Base-by-base conservation (phyloP, 495 filamentous ascomycete species). In the Bacidia rubella region DNA sequence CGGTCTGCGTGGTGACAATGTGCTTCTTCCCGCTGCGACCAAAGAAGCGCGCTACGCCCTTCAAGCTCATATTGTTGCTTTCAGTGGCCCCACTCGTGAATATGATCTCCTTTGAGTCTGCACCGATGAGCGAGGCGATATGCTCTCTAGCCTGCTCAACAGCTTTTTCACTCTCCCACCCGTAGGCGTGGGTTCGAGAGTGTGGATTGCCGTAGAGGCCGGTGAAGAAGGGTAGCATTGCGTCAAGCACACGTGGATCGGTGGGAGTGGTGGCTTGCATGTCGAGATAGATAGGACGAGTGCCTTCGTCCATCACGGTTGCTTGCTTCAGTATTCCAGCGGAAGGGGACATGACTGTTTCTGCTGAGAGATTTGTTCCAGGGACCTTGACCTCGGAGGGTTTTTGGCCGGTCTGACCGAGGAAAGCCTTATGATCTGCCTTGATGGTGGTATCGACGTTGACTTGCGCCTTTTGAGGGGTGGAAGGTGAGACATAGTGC, bases 11-110 rank as follows among this genome's bases (percentile, higher is more conserved):
- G 23, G 92, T 98, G 67, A 98, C 86, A 61, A 98, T 87, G 67
- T 98, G 92, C 70, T 87, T 95, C 81, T 96, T 95, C 51, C 87
- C 89, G 1, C 81, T 83, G 47, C 86, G 75, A 50, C 85, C 85
- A 66, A 96, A 96, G 69, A 98, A 98, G 23, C 90, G 73, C 10
- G 92, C 90, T 22, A 98, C 92, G 51, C 92, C 92, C 69, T 98
- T 98, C 73, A 97, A 85, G 63, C 86, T 93, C 92, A 98, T 98
- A 62, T 98, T 98, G 71, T 98, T 98, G 64, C 88, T 95, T 73
- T 98, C 92, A 0, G 92, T 98, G 19, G 92, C 92, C 52, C 92
- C 92, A 57, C 88, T 95, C 5, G 92, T 98, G 69, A 96, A 97
- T 62, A 98, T 92, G 55, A 98, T 97, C 61, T 98, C 92, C 68